Conservation (phyloP, 73 alveolate genomes). For the Paramecium bursaria region DNA sequence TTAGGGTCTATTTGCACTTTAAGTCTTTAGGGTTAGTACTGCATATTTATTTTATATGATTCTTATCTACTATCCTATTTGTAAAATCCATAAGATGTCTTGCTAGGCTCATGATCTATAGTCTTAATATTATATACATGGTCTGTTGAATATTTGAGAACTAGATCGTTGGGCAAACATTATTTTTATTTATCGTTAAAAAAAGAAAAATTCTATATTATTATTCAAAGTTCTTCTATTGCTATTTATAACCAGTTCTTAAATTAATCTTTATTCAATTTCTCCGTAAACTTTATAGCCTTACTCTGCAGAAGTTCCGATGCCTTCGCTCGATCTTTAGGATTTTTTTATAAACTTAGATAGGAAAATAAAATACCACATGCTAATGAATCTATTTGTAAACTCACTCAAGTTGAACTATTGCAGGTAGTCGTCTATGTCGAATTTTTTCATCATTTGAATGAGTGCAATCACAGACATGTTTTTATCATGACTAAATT, state of each 20-base stretch:
- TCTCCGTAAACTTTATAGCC: constrained; percentile 9
- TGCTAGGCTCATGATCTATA: constrained; percentile 6
- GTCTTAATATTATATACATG: constrained; percentile 40
- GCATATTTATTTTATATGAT: constrained; percentile 3
- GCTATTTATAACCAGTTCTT: constrained; percentile 33
- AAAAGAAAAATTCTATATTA: too few species aligned
- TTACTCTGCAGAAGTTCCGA: constrained; percentile 24
- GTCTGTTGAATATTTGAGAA: constrained; percentile 14
- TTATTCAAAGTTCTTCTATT: constrained; percentile 51
- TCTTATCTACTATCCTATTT: neutral
- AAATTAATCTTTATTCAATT: neutral
- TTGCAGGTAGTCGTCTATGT: constrained; percentile 19
- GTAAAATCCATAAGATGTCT: constrained; percentile 39
- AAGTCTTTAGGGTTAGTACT: neutral
- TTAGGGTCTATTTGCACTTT: neutral
- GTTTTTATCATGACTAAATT: constrained; percentile 30
- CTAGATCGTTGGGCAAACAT: constrained; percentile 22
- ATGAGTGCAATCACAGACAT: constrained; percentile 56
- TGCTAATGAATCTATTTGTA: neutral
- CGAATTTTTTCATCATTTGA: constrained; percentile 44
- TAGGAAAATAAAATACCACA: neutral
- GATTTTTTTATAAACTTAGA: constrained; percentile 39
- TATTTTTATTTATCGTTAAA: constrained; percentile 17
- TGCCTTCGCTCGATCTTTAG: constrained; percentile 63
- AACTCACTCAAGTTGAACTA: neutral